Percentiles rank a stretch among this genome's conserved stretches.
Conservation (phyloP, 805 yeast genomes). For the Zygosaccharomyces bailii region DNA sequence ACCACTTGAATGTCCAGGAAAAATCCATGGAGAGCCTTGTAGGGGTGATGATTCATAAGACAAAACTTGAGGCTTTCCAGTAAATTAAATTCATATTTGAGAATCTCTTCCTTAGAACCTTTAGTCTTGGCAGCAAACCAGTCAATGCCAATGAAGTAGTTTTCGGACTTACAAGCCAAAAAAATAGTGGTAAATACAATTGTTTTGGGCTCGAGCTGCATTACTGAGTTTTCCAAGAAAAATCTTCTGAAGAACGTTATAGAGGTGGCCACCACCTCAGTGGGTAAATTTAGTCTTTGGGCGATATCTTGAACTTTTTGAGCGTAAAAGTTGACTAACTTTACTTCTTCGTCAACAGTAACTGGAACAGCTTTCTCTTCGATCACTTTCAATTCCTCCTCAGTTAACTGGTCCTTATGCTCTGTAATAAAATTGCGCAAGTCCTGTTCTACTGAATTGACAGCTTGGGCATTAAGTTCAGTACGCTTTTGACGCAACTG, state of each 20-base stretch:
- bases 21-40: slow-evolving; percentile 88
- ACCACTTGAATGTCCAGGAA: slow-evolving; percentile 80
- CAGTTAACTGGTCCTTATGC: slow-evolving; percentile 30
- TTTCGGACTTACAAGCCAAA: slow-evolving; percentile 89
- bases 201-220: slow-evolving; percentile 84
- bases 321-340: slow-evolving; percentile 66
- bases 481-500: slow-evolving; percentile 49
- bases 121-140: slow-evolving; percentile 71
- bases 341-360: slow-evolving; percentile 64
- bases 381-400: slow-evolving; percentile 31
- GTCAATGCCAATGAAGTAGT: slow-evolving; percentile 80
- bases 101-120: slow-evolving; percentile 61
- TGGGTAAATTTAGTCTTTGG: slow-evolving; percentile 71
- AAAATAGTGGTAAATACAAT: slow-evolving; percentile 80
- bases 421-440: slow-evolving; percentile 33
- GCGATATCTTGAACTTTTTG: slow-evolving; percentile 69
- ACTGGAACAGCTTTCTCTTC: slow-evolving; percentile 43
- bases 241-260: slow-evolving; percentile 77
- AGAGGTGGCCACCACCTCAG: slow-evolving; percentile 87
- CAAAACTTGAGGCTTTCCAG: slow-evolving; percentile 75
- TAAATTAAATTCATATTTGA: slow-evolving; percentile 75
- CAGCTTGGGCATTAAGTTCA: slow-evolving; percentile 56
- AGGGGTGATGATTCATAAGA: slow-evolving; percentile 82
- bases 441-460: slow-evolving; percentile 33
- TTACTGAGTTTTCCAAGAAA: slow-evolving; percentile 72